A percentile compares a stretch with the other conserved stretches of the same genome.
These are phyloP conservation scores for Nidularia sp. DNA, from an alignment of 768 basidiomycete species.

Conservation along the genomic window DNA sequence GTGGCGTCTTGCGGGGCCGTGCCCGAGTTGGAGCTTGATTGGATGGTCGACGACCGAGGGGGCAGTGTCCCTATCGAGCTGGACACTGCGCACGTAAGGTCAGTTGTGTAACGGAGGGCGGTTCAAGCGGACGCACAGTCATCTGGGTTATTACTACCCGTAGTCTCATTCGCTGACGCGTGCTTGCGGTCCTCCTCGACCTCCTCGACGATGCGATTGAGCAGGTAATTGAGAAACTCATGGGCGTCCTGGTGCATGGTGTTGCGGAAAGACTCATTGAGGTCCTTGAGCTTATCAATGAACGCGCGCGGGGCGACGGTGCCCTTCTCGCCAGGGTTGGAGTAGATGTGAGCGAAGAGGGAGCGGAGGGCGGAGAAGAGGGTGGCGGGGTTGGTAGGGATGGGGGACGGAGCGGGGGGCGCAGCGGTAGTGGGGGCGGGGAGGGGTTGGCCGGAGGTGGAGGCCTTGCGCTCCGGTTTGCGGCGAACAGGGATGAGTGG, in stretches of 20 bases:
- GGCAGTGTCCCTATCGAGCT: constrained; percentile 55
- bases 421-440: constrained; percentile 19
- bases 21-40: constrained; percentile 42
- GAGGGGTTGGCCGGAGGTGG: constrained; percentile 17
- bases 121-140: constrained; percentile 57
- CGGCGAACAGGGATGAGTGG: constrained; percentile 41
- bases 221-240: constrained; percentile 92
- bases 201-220: constrained; percentile 93
- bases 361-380: constrained; percentile 92
- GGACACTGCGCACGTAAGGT: constrained; percentile 40
- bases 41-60: constrained; percentile 35
- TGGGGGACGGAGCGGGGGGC: constrained; percentile 33
- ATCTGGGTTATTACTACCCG: constrained; percentile 28
- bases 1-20: constrained; percentile 53
- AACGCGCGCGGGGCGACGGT: constrained; percentile 88
- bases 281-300: constrained; percentile 88
- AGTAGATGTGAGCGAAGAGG: constrained; percentile 82
- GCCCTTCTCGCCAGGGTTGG: constrained; percentile 74
- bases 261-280: constrained; percentile 87
- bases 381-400: constrained; percentile 61
- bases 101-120: no score
- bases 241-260: constrained; percentile 98
- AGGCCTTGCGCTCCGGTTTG: constrained; percentile 52
- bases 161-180: constrained; percentile 12
- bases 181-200: constrained; percentile 68